Percentiles rank a stretch among this genome's conserved stretches.
Conservation (phyloP, 129 eudicot genomes). For the Tagetes patula region DNA sequence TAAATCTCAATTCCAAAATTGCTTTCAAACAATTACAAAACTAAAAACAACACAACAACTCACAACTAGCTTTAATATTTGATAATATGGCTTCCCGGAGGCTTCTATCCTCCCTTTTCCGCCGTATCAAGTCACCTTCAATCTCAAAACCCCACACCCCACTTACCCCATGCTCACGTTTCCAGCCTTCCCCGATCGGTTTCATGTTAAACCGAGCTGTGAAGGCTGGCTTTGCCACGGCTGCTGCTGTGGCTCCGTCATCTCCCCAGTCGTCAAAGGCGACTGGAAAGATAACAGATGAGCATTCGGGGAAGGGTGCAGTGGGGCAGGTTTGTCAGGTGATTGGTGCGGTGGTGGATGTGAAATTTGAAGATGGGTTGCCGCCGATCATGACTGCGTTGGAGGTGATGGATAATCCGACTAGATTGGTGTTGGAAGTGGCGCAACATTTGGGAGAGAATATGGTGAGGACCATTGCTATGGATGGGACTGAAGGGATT, state of each 20-base stretch:
- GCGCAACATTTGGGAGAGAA: conserved; percentile 95
- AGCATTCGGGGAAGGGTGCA: conserved; percentile 72
- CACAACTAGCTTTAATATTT: neutral
- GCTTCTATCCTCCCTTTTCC: conserved; percentile 45
- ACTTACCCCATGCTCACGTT: conserved; percentile 5
- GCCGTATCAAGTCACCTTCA: conserved; percentile 33
- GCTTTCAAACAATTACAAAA: neutral
- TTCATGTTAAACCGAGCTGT: conserved; percentile 28
- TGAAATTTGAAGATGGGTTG: conserved; percentile 71
- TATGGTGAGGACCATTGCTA: conserved; percentile 87
- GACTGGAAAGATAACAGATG: conserved; percentile 65
- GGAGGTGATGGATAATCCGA: conserved; percentile 77
- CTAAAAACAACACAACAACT: neutral
- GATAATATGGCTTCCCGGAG: conserved; percentile 49
- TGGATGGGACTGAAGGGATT: conserved; percentile 98
- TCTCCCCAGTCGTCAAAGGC: conserved; percentile 28
- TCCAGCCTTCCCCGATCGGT: conserved; percentile 29
- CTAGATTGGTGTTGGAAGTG: conserved; percentile 79
- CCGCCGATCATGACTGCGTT: conserved; percentile 91
- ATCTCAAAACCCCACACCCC: conserved; percentile 18
- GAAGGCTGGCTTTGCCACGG: conserved; percentile 28
- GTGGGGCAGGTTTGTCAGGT: conserved; percentile 90
- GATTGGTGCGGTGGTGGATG: conserved; percentile 97
- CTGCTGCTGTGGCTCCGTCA: conserved; percentile 30
- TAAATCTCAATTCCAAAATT: conserved; percentile 8